These are phyloP conservation scores for Paecilomyces variotii DNA, from an alignment of 2,329 filamentous ascomycete species.

Conservation along the genomic window DNA sequence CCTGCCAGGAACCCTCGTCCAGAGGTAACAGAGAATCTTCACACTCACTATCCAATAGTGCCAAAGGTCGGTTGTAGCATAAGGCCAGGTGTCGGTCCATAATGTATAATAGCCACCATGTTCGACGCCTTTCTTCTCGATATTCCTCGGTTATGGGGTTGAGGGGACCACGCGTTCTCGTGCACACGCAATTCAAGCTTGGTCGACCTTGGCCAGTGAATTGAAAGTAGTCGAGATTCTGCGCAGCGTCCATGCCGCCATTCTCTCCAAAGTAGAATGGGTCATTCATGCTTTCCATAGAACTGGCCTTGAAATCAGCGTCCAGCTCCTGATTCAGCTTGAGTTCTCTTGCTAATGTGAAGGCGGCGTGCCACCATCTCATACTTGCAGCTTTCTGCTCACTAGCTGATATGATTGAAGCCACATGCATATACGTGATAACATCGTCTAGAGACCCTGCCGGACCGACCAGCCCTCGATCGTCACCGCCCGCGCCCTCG, in stretches of 20 bases:
- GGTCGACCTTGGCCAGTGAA: not conserved
- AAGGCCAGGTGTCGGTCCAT: conserved; percentile 83
- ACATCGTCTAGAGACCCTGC: conserved; percentile 79
- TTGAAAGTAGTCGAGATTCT: not conserved
- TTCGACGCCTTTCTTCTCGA: conserved; percentile 76
- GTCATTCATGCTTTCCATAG: conserved; percentile 23
- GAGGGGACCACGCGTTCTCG: conserved; percentile 17
- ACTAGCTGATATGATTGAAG: conserved; percentile 83
- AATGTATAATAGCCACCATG: conserved; percentile 91
- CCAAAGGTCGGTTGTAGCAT: conserved; percentile 88
- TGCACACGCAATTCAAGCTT: conserved; percentile 9
- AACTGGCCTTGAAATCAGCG: conserved; percentile 41
- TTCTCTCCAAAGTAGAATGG: conserved; percentile 23
- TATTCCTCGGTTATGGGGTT: conserved; percentile 63
- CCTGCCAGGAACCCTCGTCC: conserved; percentile 80
- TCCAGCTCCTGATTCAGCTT: conserved; percentile 75
- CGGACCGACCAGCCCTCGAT: conserved; percentile 52
- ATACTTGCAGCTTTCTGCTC: conserved; percentile 90
- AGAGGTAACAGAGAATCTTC: conserved; percentile 74
- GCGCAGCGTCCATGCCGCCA: conserved; percentile 2
- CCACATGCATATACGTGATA: conserved; percentile 83
- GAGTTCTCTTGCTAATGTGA: conserved; percentile 80
- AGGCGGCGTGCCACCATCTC: conserved; percentile 92
- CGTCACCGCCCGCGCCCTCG: conserved; percentile 43
- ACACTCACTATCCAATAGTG: conserved; percentile 80